A percentile compares a stretch with the other conserved stretches of the same genome.
phyloP scores from a whole-genome alignment of 192 early-diverging fungal genomes.

The Thoreauomyces humboldtii region DNA sequence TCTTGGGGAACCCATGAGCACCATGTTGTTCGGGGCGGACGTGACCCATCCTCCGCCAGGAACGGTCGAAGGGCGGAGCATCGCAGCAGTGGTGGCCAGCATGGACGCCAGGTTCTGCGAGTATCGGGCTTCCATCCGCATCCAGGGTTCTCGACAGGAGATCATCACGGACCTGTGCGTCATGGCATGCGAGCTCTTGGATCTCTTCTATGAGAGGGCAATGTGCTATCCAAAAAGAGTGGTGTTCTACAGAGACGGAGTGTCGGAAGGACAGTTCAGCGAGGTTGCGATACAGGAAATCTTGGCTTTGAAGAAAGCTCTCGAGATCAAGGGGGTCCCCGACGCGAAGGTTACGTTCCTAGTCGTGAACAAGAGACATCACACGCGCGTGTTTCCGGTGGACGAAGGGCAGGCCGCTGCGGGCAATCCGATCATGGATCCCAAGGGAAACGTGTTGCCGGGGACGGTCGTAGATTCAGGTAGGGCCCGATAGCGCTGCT shows the following conservation, averaged over 20 bases:
- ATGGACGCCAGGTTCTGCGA: slow-evolving; percentile 52
- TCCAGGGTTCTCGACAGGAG: slow-evolving; percentile 40
- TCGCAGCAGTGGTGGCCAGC: slow-evolving; percentile 52
- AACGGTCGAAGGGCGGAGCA: slow-evolving; percentile 38
- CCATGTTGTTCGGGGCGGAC: slow-evolving; percentile 41
- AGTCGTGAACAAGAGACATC: slow-evolving; percentile 85
- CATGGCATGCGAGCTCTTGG: slow-evolving; percentile 6
- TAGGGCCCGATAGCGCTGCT: slow-evolving; percentile 18
- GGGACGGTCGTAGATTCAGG: slow-evolving; percentile 56
- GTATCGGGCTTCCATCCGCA: slow-evolving; percentile 47
- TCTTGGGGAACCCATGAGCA: background rate
- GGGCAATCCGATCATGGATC: slow-evolving; percentile 36
- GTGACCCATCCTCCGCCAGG: slow-evolving; percentile 44
- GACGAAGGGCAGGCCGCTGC: slow-evolving; percentile 28
- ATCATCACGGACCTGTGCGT: slow-evolving; percentile 11
- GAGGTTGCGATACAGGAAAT: slow-evolving; percentile 73
- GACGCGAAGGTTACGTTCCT: slow-evolving; percentile 83
- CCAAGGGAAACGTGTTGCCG: slow-evolving; percentile 51
- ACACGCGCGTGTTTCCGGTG: slow-evolving; percentile 67
- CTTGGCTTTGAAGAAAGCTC: slow-evolving; percentile 59
- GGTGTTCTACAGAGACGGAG: slow-evolving; percentile 65
- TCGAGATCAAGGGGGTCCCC: slow-evolving; percentile 51
- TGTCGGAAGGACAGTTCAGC: slow-evolving; percentile 82
- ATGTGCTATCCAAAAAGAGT: slow-evolving; percentile 48
- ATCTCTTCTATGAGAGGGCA: slow-evolving; percentile 42